Percentiles rank a stretch among this genome's conserved stretches.
These are phyloP conservation scores for Biscutella auriculata DNA, from an alignment of 441 rosid genomes.

Conservation along the genomic window DNA sequence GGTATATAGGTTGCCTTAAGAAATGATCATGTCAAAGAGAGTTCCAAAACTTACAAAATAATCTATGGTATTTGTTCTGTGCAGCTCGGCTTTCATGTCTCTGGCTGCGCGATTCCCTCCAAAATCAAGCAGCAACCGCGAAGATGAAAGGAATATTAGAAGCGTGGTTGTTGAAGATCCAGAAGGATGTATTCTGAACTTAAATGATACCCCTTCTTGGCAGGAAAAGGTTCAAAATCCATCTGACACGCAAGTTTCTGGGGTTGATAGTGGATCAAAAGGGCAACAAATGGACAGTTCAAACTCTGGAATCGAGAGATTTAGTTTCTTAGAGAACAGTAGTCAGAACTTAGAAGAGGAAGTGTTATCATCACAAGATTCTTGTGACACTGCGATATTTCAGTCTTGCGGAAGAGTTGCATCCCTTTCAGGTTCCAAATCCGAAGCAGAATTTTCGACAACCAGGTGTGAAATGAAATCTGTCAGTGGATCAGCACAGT, in stretches of 20 bases:
- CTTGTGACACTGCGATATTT: slow-evolving; percentile 34
- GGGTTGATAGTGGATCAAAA: slow-evolving; percentile 24
- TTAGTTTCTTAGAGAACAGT: slow-evolving; percentile 28
- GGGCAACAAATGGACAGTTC: slow-evolving; percentile 28
- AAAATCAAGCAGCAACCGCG: slow-evolving; percentile 29
- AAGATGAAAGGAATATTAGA: slow-evolving; percentile 19
- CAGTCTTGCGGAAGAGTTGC: slow-evolving; percentile 37
- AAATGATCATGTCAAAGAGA: background rate
- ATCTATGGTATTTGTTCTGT: slow-evolving; percentile 13
- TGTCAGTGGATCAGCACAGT: slow-evolving; percentile 24
- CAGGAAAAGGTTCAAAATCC: slow-evolving; percentile 26
- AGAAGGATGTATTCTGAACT: slow-evolving; percentile 34
- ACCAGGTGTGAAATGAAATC: slow-evolving; percentile 25
- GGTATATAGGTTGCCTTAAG: slow-evolving; percentile 35
- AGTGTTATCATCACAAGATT: slow-evolving; percentile 54
- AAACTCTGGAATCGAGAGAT: slow-evolving; percentile 31
- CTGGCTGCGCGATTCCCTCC: slow-evolving; percentile 70
- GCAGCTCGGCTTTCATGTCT: slow-evolving; percentile 97
- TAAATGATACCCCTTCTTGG: slow-evolving; percentile 33
- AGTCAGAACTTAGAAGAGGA: slow-evolving; percentile 55
- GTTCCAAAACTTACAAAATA: slow-evolving; percentile 9
- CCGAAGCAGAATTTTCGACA: slow-evolving; percentile 46
- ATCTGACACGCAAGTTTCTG: slow-evolving; percentile 29
- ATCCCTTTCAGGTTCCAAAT: slow-evolving; percentile 42
- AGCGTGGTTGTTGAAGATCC: slow-evolving; percentile 52